Percentiles rank a stretch among this genome's conserved stretches.
phyloP scores from a whole-genome alignment of 2,329 filamentous ascomycete genomes.

The Scortechinia acanthostroma region DNA sequence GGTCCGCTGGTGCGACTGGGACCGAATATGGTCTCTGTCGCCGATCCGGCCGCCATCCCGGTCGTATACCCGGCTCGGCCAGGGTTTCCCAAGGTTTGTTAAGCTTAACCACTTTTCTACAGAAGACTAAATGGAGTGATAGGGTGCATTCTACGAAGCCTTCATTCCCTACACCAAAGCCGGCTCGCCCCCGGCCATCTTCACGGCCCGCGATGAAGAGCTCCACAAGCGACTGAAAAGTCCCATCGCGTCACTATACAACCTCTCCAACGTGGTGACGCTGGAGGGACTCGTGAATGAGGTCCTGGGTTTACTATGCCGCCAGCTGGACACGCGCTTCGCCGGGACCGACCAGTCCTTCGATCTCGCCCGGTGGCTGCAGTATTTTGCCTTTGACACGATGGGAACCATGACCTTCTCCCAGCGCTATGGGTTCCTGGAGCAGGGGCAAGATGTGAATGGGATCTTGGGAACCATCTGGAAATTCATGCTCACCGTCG shows the following conservation, averaged over 20 bases:
- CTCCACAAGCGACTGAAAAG: conserved; percentile 15
- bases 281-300: conserved; percentile 12
- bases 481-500: conserved; percentile 10
- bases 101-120: background rate
- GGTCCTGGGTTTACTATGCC: conserved; percentile 7
- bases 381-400: conserved; percentile 21
- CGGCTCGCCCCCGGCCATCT: conserved; percentile 12
- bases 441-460: conserved; percentile 14
- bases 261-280: conserved; percentile 9
- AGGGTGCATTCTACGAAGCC: conserved; percentile 15
- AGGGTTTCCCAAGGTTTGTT: conserved; percentile 12
- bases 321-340: conserved; percentile 10
- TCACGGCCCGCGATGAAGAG: conserved; percentile 17
- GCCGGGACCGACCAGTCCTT: conserved; percentile 6
- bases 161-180: conserved; percentile 11
- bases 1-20: conserved; percentile 10
- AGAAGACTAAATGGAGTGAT: background rate
- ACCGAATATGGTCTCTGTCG: conserved; percentile 9
- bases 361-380: conserved; percentile 16
- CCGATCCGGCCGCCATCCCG: conserved; percentile 8
- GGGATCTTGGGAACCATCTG: conserved; percentile 13
- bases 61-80: conserved; percentile 9
- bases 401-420: conserved; percentile 19
- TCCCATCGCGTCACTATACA: conserved; percentile 14
- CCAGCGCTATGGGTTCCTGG: conserved; percentile 16